These are phyloP conservation scores for Trichoderma asperellum DNA, from an alignment of 2,329 filamentous ascomycete genomes.

Conservation along the genomic window DNA sequence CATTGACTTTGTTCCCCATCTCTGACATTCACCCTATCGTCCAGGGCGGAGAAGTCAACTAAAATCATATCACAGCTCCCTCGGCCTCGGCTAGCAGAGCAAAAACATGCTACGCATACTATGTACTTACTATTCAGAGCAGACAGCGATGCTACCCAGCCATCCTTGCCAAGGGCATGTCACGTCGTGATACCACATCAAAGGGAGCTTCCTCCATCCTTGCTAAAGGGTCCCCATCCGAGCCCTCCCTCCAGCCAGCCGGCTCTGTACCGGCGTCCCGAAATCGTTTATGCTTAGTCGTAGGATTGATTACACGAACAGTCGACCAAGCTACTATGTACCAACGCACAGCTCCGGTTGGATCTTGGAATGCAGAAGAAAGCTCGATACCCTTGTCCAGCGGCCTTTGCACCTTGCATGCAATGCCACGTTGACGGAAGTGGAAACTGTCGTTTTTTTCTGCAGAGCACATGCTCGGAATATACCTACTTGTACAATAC, in stretches of 20 bases:
- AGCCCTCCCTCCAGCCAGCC: neutral
- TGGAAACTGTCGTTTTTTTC: neutral
- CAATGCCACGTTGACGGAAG: slow-evolving; percentile 14
- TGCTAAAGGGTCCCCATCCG: neutral
- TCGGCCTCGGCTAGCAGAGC: neutral
- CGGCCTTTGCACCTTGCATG: slow-evolving; percentile 22
- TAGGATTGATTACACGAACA: neutral
- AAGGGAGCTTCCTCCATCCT: neutral
- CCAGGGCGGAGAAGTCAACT: neutral
- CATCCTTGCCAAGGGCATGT: slow-evolving; percentile 13
- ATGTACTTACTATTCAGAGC: neutral
- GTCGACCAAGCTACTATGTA: no score
- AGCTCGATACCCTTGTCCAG: neutral
- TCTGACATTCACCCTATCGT: neutral
- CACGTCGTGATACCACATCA: slow-evolving; percentile 2
- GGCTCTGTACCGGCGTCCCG: neutral
- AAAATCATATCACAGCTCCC: neutral
- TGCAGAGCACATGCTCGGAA: neutral
- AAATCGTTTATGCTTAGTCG: slow-evolving; percentile 21
- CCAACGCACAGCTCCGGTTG: neutral
- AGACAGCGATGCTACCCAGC: neutral
- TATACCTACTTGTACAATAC: neutral
- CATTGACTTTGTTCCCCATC: neutral
- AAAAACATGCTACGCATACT: neutral
- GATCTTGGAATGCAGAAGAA: neutral